phyloP scores from a whole-genome alignment of 768 basidiomycete species.

The Russula sp. region DNA sequence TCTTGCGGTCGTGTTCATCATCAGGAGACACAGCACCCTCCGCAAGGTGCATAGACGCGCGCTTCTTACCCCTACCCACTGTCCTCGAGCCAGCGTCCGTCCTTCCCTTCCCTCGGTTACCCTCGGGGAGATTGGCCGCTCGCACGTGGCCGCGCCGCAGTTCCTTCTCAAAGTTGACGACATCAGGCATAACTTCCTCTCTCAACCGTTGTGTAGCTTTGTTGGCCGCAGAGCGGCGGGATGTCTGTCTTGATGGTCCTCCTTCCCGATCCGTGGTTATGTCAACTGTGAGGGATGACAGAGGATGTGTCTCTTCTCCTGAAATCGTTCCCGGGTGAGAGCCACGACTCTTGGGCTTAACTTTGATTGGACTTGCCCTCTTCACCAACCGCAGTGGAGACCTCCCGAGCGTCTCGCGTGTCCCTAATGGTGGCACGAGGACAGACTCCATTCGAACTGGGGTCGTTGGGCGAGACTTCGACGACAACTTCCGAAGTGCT shows the following conservation, averaged over 20 bases:
- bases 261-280: conserved; percentile 19
- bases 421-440: conserved; percentile 20
- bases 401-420: background rate
- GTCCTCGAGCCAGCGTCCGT: conserved; percentile 12
- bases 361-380: conserved; percentile 11
- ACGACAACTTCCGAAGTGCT: conserved; percentile 13
- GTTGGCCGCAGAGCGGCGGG: conserved; percentile 47
- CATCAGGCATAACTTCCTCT: conserved; percentile 69
- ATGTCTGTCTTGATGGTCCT: conserved; percentile 24
- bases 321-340: background rate
- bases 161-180: conserved; percentile 63
- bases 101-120: conserved; percentile 23
- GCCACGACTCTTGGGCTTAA: conserved; percentile 6
- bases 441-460: conserved; percentile 16
- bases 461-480: conserved; percentile 1
- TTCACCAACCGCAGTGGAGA: conserved; percentile 7
- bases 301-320: background rate
- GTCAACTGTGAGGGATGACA: conserved; percentile 22
- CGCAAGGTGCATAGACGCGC: conserved; percentile 23
- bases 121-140: conserved; percentile 25
- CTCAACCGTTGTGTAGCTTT: conserved; percentile 42
- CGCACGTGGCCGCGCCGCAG: conserved; percentile 38
- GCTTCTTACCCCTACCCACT: conserved; percentile 30
- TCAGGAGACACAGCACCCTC: conserved; percentile 13
- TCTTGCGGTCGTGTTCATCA: conserved; percentile 17